phyloP scores from a whole-genome alignment of 352 stramenopile species.

The Peronosclerospora sorghi region DNA sequence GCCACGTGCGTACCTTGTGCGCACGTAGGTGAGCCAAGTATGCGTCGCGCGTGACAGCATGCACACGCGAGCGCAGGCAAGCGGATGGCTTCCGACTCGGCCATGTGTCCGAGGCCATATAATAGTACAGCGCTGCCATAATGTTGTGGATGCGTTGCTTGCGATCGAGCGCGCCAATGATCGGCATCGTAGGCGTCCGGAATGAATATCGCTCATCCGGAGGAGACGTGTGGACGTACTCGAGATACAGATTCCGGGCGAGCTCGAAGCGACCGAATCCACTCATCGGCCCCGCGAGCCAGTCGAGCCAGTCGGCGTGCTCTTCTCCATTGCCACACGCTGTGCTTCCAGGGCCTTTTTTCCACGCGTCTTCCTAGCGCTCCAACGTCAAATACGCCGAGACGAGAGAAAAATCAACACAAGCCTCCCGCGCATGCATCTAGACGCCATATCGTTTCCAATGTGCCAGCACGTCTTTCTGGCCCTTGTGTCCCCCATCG shows the following conservation, averaged over 20 bases:
- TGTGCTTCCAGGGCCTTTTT: constrained; percentile 17
- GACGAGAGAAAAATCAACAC: constrained; percentile 20
- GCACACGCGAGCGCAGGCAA: constrained; percentile 25
- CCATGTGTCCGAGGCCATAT: constrained; percentile 22
- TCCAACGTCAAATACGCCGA: constrained; percentile 13
- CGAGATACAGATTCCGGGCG: constrained; percentile 11
- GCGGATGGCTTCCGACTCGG: constrained; percentile 17
- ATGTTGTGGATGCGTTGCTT: constrained; percentile 13
- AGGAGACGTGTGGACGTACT: constrained; percentile 20
- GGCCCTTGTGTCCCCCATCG: constrained; percentile 16
- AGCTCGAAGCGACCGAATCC: constrained; percentile 12
- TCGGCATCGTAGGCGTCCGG: constrained; percentile 23
- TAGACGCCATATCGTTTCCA: constrained; percentile 29
- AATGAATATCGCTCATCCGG: constrained; percentile 25
- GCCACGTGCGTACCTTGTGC: constrained; percentile 24
- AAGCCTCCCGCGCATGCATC: constrained; percentile 18
- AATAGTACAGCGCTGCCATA: constrained; percentile 18
- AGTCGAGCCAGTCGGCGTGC: constrained; percentile 22
- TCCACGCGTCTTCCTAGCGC: constrained; percentile 16
- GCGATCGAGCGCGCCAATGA: constrained; percentile 21
- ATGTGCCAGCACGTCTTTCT: constrained; percentile 14
- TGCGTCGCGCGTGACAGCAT: constrained; percentile 18
- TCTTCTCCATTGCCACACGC: constrained; percentile 18
- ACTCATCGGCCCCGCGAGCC: constrained; percentile 17
- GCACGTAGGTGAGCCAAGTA: constrained; percentile 18